Conservation (phyloP, 148 eudicot genomes). For the Bassia scoparia region DNA sequence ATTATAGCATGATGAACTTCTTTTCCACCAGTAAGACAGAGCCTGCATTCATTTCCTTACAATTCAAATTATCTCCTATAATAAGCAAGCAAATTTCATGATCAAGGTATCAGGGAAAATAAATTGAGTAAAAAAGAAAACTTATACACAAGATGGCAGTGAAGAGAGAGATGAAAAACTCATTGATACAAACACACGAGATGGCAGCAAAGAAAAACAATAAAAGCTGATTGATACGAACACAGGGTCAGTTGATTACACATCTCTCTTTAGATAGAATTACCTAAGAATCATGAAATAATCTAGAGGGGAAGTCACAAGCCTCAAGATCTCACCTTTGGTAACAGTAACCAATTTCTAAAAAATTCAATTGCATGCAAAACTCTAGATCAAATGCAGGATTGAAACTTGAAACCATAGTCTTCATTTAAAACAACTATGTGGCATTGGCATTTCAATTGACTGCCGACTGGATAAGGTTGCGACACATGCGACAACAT, state of each 20-base stretch:
- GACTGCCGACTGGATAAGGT: not conserved
- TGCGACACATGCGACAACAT: not conserved
- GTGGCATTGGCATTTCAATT: not conserved
- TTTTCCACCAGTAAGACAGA: slow-evolving; percentile 93
- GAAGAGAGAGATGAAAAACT: not conserved
- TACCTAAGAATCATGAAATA: not conserved
- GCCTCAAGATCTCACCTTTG: not conserved
- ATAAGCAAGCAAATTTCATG: not conserved
- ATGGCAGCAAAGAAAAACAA: not conserved
- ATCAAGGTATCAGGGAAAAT: not conserved
- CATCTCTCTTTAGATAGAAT: not conserved
- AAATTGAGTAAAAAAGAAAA: not conserved
- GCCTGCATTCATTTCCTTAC: slow-evolving; percentile 45
- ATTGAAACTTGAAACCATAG: not conserved
- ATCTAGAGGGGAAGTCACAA: not conserved
- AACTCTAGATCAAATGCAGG: not conserved
- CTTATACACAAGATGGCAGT: not conserved
- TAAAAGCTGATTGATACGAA: not conserved
- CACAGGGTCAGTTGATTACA: not conserved
- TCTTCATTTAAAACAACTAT: not conserved
- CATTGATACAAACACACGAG: not conserved
- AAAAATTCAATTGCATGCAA: not conserved
- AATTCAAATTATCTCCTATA: slow-evolving; percentile 1
- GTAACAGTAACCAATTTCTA: not conserved
- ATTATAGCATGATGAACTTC: slow-evolving; percentile 90